phyloP scores from a whole-genome alignment of 2,329 filamentous ascomycete genomes.

The Blastomyces percursus region DNA sequence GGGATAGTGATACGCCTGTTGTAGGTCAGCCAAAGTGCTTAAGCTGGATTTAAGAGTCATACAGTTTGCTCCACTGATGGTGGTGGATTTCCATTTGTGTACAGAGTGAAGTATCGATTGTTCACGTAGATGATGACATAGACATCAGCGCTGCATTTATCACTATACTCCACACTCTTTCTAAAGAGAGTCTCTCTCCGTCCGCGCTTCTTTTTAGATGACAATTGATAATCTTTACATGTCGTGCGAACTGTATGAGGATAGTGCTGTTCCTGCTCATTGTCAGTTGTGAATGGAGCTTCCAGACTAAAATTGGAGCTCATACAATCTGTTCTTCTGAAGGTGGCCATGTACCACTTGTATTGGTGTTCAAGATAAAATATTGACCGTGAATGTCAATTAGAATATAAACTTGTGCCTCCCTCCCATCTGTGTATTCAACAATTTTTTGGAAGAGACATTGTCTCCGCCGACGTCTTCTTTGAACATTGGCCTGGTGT shows the following conservation, averaged over 20 bases:
- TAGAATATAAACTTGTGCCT: slow-evolving; percentile 4
- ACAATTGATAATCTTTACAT: slow-evolving; percentile 13
- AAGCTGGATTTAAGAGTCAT: no score
- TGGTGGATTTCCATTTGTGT: no score
- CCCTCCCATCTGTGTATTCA: no score
- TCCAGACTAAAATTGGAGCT: slow-evolving; percentile 1
- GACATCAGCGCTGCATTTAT: slow-evolving; percentile 1
- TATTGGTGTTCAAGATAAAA: slow-evolving; percentile 5
- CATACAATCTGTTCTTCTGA: no score
- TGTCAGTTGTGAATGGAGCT: slow-evolving; percentile 5
- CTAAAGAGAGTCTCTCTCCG: background rate
- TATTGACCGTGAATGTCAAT: slow-evolving; percentile 4
- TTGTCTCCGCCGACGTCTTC: no score
- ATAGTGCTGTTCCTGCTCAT: slow-evolving; percentile 5
- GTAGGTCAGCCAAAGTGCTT: no score
- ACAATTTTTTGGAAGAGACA: no score
- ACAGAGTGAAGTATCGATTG: no score
- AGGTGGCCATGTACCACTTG: slow-evolving; percentile 1
- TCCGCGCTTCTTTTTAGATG: background rate
- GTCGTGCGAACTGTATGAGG: slow-evolving; percentile 4
- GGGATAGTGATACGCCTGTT: no score
- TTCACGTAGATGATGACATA: no score
- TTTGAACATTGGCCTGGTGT: no score
- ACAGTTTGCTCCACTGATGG: no score
- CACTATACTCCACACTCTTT: slow-evolving; percentile 4